Percentiles rank a stretch among this genome's conserved stretches.
phyloP scores from a whole-genome alignment of 345 rosid genomes.

The Populus nigra region DNA sequence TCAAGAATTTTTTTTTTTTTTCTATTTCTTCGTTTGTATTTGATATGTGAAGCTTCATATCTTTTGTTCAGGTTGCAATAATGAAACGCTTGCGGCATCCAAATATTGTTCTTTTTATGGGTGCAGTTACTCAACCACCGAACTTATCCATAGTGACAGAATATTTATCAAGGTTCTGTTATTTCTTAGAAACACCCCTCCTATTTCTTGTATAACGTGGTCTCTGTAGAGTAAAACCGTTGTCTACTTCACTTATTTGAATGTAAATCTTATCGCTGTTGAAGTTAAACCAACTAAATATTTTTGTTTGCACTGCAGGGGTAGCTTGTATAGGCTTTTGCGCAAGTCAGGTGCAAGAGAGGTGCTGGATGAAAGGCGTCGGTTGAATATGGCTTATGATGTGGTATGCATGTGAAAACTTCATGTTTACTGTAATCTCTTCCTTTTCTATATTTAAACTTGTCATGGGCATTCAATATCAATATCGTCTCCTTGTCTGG shows the following conservation, averaged over 20 bases:
- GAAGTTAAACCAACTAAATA: slow-evolving; percentile 22
- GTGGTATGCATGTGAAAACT: slow-evolving; percentile 56
- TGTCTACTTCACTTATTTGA: neutral
- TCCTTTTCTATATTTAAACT: neutral
- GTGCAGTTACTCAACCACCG: slow-evolving; percentile 96
- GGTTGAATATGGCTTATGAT: slow-evolving; percentile 94
- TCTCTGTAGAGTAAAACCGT: neutral
- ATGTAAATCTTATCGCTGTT: neutral
- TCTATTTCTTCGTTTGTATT: slow-evolving; percentile 10
- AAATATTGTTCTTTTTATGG: slow-evolving; percentile 99
- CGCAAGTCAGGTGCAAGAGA: slow-evolving; percentile 86
- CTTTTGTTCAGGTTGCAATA: slow-evolving; percentile 69
- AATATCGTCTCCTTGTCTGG: slow-evolving; percentile 2
- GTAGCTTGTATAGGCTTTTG: slow-evolving; percentile 92
- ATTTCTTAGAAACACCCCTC: neutral
- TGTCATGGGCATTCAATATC: neutral
- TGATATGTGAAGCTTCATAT: neutral
- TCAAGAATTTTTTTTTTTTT: neutral
- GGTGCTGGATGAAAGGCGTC: slow-evolving; percentile 84
- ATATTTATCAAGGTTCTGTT: slow-evolving; percentile 80
- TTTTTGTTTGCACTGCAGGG: slow-evolving; percentile 54
- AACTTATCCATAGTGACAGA: slow-evolving; percentile 97
- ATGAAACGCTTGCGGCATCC: slow-evolving; percentile 99
- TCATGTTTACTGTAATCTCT: neutral
- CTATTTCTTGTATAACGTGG: neutral